Base-by-base conservation (phyloP, 2,329 filamentous ascomycete species). In the Dothideomycetes sp. region DNA sequence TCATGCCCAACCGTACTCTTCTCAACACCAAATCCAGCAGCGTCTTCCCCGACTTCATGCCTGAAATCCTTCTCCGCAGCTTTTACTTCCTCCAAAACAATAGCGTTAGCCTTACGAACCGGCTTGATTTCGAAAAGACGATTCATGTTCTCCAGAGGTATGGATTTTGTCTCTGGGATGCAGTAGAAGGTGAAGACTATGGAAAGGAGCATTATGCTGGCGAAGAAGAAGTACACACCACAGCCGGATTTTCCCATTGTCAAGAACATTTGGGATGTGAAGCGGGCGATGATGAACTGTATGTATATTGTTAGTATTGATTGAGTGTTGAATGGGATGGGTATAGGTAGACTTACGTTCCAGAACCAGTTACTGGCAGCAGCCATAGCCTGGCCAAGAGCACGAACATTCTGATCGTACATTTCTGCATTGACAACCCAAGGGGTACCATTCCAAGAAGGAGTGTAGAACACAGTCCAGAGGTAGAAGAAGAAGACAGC, bases 401-500 rank as follows among this genome's bases (percentile, higher is more conserved):
- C 57, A n/a, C 60, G 52, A 16, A 63, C 60, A 23, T 59, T 55
- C 15, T 60, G 50, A 0, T 56, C 57, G 47, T 70, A 72, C 39
- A 71, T 70, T 46, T 73, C 70, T 2, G 66, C 65, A 7, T 33
- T 64, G 39, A 69, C 68, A 0, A 66, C 64, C 58, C 59, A 64
- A 1, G 60, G 58, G 10, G 64, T 35, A 33, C 46, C n/a, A 37
- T 47, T 35, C 45, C 45, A 35, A 19, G 61, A 63, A 1, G 62
- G 60, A 36, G 61, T 70, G 33, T 71, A 72, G 47, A 73, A 73
- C 31, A 72, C 62, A 1, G 64, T 70, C 47, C 73, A 74, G 1
- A 74, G 57, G 58, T 74, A 74, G 17, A 75, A 67, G 51, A 69
- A 70, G 3, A 70, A 70, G 22, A 71, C 73, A 6, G 71, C 71